phyloP scores from a whole-genome alignment of 192 early-diverging fungal genomes.

The Linnemannia schmuckeri region DNA sequence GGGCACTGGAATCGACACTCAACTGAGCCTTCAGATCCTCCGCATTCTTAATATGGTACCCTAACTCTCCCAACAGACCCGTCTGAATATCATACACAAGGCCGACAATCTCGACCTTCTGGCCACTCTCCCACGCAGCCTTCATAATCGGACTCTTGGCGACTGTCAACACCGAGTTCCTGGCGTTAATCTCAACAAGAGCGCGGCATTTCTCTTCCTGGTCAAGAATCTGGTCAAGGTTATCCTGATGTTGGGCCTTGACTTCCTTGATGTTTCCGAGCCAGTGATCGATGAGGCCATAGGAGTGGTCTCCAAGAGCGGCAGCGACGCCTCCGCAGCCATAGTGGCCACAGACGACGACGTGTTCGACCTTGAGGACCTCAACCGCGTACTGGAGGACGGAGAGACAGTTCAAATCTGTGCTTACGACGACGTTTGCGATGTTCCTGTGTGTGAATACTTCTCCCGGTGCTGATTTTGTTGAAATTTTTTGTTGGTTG shows the following conservation, averaged over 20 bases:
- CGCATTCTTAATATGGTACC: constrained; percentile 27
- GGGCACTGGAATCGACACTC: constrained; percentile 25
- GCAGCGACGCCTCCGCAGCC: constrained; percentile 79
- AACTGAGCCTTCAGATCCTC: constrained; percentile 30
- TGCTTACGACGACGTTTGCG: constrained; percentile 88
- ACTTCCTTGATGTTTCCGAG: constrained; percentile 88
- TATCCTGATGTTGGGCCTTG: constrained; percentile 61
- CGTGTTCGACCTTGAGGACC: constrained; percentile 90
- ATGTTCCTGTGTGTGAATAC: constrained; percentile 98
- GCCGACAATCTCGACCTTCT: constrained; percentile 74
- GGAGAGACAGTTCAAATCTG: constrained; percentile 85
- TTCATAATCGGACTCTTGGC: constrained; percentile 81
- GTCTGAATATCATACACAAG: constrained; percentile 76
- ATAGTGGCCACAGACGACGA: constrained; percentile 93
- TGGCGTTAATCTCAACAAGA: constrained; percentile 80
- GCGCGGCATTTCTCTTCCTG: constrained; percentile 60
- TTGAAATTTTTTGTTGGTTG: background rate
- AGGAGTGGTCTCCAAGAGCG: constrained; percentile 68
- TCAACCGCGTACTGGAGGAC: constrained; percentile 97
- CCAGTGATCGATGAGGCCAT: constrained; percentile 92
- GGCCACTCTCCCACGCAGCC: constrained; percentile 85
- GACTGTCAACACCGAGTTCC: constrained; percentile 79
- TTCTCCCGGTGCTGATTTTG: constrained; percentile 74
- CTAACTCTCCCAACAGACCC: constrained; percentile 58
- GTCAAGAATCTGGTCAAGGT: constrained; percentile 52